Percentiles rank a stretch among this genome's conserved stretches.
phyloP scores from a whole-genome alignment of 2,329 filamentous ascomycete genomes.

The Calonectria ilicicola region DNA sequence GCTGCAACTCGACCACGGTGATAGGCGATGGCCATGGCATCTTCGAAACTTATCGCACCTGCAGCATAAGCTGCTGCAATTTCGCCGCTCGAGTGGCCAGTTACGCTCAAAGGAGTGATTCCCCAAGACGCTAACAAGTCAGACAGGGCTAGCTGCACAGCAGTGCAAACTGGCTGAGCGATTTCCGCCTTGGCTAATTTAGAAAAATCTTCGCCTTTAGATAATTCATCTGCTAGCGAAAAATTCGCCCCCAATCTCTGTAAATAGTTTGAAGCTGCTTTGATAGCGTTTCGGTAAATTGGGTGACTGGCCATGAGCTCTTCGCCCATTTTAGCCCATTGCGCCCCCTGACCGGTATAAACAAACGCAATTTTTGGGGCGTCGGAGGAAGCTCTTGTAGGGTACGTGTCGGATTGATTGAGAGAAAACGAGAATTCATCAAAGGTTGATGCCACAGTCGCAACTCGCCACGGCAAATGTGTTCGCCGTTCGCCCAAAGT shows the following conservation, averaged over 20 bases:
- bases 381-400: constrained; percentile 20
- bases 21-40: constrained; percentile 63
- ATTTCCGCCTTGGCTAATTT: constrained; percentile 53
- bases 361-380: constrained; percentile 46
- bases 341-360: constrained; percentile 56
- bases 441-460: constrained; percentile 56
- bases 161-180: constrained; percentile 57
- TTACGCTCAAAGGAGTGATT: constrained; percentile 52
- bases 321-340: constrained; percentile 52
- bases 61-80: constrained; percentile 61
- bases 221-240: constrained; percentile 52
- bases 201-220: constrained; percentile 47
- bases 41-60: constrained; percentile 57
- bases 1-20: constrained; percentile 58
- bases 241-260: constrained; percentile 49
- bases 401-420: constrained; percentile 45
- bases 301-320: constrained; percentile 51
- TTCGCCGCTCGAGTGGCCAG: constrained; percentile 62
- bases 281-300: constrained; percentile 49
- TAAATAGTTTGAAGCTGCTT: constrained; percentile 48
- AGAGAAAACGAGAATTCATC: constrained; percentile 59
- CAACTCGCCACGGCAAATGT: constrained; percentile 57
- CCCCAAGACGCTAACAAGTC: constrained; percentile 58
- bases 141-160: constrained; percentile 60
- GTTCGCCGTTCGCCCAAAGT: constrained; percentile 60